Conservation (phyloP, 768 basidiomycete species). For the Tulasnella calospora region DNA sequence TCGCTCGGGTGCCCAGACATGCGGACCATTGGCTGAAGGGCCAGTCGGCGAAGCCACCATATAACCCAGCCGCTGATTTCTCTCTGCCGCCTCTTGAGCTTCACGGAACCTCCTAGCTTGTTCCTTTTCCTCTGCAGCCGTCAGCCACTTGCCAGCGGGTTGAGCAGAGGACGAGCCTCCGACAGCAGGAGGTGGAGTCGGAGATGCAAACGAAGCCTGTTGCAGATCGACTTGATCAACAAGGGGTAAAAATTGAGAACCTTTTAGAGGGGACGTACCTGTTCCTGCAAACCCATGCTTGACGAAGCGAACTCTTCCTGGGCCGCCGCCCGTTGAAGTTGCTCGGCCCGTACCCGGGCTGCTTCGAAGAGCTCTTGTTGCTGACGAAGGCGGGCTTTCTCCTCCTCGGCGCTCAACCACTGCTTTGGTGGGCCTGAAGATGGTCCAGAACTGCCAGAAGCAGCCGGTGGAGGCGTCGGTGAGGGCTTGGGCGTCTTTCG, state of each 20-base stretch:
- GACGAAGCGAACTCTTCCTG: neutral
- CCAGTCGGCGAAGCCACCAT: neutral
- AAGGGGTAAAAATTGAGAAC: neutral
- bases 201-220: neutral
- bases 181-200: neutral
- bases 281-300: neutral
- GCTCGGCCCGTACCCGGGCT: constrained; percentile 7
- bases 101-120: constrained; percentile 27
- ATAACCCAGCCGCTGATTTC: constrained; percentile 5
- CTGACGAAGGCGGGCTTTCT: constrained; percentile 67
- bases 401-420: constrained; percentile 71
- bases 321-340: neutral
- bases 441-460: neutral
- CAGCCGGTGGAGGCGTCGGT: neutral
- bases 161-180: neutral
- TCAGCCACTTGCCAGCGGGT: constrained; percentile 20
- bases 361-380: constrained; percentile 36
- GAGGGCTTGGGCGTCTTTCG: neutral
- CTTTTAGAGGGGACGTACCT: too few species aligned
- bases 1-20: neutral
- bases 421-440: constrained; percentile 32
- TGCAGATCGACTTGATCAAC: neutral
- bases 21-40: neutral
- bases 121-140: constrained; percentile 28
- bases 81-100: constrained; percentile 24